Evolutionary conservation across 306 rosid species (phyloP).

Genomic region (Nissolia schottii): DNA sequence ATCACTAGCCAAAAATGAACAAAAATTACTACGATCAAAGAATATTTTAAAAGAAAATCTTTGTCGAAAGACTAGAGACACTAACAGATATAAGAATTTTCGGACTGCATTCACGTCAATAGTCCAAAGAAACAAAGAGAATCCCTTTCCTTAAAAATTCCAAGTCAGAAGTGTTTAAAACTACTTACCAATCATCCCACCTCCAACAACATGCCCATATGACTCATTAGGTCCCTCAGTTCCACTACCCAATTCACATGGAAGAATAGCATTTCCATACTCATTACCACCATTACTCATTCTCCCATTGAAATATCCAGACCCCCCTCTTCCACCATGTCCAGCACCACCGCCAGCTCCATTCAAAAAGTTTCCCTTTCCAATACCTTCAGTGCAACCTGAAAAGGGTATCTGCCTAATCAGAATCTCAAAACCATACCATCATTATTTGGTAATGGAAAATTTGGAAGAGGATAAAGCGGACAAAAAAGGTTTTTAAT

Average conservation of each 20-base stretch:
- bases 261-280: constrained; percentile 91
- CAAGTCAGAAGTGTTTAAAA: constrained; percentile 1
- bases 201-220: constrained; percentile 71
- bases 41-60: constrained; percentile 6
- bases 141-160: constrained; percentile 12
- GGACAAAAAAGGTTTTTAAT: constrained; percentile 5
- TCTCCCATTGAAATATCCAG: constrained; percentile 84
- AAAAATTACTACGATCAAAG: constrained; percentile 18
- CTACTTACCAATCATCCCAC: constrained; percentile 88
- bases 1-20: constrained; percentile 56
- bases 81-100: constrained; percentile 8
- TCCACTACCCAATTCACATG: constrained; percentile 98
- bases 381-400: constrained; percentile 95
- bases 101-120: constrained; percentile 15
- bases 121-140: constrained; percentile 2
- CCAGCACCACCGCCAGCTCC: constrained; percentile 99
- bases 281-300: constrained; percentile 73
- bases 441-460: not conserved
- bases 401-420: constrained; percentile 37
- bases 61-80: constrained; percentile 4
- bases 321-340: constrained; percentile 98
- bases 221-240: constrained; percentile 71
- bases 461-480: constrained; percentile 22
- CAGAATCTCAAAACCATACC: constrained; percentile 23
- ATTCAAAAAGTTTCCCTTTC: constrained; percentile 89